Base-by-base conservation (phyloP, 257 asterid genomes). In the Cordia subcordata region DNA sequence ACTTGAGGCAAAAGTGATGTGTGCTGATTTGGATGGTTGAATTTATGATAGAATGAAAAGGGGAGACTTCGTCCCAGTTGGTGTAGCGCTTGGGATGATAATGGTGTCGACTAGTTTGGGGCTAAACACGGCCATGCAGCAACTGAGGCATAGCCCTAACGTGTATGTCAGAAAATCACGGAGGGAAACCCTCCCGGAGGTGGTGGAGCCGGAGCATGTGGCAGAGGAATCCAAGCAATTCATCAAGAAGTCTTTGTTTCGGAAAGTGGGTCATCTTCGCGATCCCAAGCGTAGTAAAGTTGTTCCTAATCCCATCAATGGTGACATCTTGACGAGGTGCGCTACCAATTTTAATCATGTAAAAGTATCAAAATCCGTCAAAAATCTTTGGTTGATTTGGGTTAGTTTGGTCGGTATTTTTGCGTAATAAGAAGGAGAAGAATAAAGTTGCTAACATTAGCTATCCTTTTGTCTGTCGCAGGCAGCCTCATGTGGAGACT, bases 191-290 rank as follows among this genome's bases (percentile, higher is more conserved):
- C n/a, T 78, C 4, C 73, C 64, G 4, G 83, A 74, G 27, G 70
- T 78, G 27, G 57, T 56, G 40, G 80, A 74, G 47, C 80, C 83
- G 15, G 80, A 70, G 39, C 55, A 18, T 1, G 83, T 70, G 19
- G 66, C 53, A 54, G 75, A 61, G 49, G 73, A 73, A 1, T n/a
- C 66, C 1, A 22, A 62, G 0, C 27, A 55, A 10, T 78, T 74
- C 49, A 45, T 78, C 20, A 70, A 57, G 22, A 62, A 63, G 32
- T 78, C 83, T 8, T 70, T 78, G 61, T 74, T 78, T 21, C 55
- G 77, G 37, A 78, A 71, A 39, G 72, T 74, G 58, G 80, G 78
- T 49, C 83, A 78, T 35, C 39, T 78, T 4, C 77, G 74, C 44
- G 83, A 70, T 33, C 50, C 13, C 12, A 69, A 67, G 14, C 62